phyloP scores from a whole-genome alignment of 1,284 basidiomycete species.

The Apiotrichum porosum region DNA sequence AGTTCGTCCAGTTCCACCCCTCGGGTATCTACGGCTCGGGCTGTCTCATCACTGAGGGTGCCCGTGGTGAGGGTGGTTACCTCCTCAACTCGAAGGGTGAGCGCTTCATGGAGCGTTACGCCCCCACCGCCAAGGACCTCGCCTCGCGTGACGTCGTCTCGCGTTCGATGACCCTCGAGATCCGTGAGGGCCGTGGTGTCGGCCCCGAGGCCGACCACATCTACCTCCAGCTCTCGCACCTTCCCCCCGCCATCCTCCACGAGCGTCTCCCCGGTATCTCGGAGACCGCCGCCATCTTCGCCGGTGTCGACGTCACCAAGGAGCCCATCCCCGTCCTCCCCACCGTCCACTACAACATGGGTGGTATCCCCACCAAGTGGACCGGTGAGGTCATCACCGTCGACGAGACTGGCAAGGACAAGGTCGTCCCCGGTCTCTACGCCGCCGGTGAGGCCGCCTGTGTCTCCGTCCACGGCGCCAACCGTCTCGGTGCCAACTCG shows the following conservation, averaged over 20 bases:
- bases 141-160: constrained; percentile 99
- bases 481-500: constrained; percentile 99
- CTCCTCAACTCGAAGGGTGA: constrained; percentile 98
- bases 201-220: constrained; percentile 98
- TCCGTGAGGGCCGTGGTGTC: constrained; percentile 97
- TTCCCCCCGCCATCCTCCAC: constrained; percentile 92
- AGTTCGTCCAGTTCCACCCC: constrained; percentile 99
- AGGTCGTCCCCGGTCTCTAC: constrained; percentile 93
- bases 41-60: constrained; percentile 96
- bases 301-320: constrained; percentile 99
- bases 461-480: constrained; percentile 98
- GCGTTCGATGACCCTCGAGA: constrained; percentile 98
- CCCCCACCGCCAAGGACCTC: constrained; percentile 98
- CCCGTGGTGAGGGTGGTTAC: constrained; percentile 98
- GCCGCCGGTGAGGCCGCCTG: constrained; percentile 98
- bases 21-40: constrained; percentile 99
- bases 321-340: constrained; percentile 97
- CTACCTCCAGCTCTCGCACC: constrained; percentile 94
- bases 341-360: constrained; percentile 97
- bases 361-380: constrained; percentile 98
- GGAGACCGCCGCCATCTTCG: constrained; percentile 98
- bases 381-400: constrained; percentile 92
- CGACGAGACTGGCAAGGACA: constrained; percentile 83
- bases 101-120: constrained; percentile 99
- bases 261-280: constrained; percentile 99